Evolutionary conservation across 495 filamentous ascomycete species (phyloP), one percentile per base, ranked within the genome.

Genomic region (Achaetomiella virescens): DNA sequence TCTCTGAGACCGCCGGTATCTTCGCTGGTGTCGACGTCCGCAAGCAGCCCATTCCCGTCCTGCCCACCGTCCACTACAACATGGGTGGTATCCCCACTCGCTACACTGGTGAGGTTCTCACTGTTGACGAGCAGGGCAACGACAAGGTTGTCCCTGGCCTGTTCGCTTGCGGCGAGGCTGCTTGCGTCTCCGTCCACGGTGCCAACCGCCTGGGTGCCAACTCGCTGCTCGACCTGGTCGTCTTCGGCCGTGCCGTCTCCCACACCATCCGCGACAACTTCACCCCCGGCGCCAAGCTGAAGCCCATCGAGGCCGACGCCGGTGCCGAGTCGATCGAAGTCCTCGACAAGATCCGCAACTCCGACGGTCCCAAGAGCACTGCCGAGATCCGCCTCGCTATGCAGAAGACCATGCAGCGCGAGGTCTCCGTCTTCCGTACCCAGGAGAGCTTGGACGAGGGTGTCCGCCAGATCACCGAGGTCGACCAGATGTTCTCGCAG

Each of bases 31-130:
- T 97, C 65, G 93, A 97, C 70, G 91, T 97, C 60, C 85, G 84
- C 69, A 96, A 95, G 78, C 87, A 96, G 73, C 92, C 92, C 61
- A 97, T 97, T 66, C 92, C 92, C 52, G 93, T 97, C 61, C 80
- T 97, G 54, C 92, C 92, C 47, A 97, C 92, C 43, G 93, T 96
- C 66, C 93, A 97, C 79, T 97, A 97, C 82, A 96, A 96, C 82
- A 97, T 97, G 92, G 92, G 92, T 72, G 92, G 92, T 79, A 96
- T 97, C 66, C 92, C 92, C 44, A 97, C 92, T 56, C 89, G 89
- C 65, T 97, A 93, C 81, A 96, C 89, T 56, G 92, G 92, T 70
- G 91, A 97, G 75, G 92, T 97, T 63, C 71, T 97, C 54, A 91
- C 87, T 29, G 78, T 92, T 46, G 90, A 96, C 65, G 82, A 84